Evolutionary conservation across 345 rosid genomes (phyloP).

Genomic region (Linum tenue): DNA sequence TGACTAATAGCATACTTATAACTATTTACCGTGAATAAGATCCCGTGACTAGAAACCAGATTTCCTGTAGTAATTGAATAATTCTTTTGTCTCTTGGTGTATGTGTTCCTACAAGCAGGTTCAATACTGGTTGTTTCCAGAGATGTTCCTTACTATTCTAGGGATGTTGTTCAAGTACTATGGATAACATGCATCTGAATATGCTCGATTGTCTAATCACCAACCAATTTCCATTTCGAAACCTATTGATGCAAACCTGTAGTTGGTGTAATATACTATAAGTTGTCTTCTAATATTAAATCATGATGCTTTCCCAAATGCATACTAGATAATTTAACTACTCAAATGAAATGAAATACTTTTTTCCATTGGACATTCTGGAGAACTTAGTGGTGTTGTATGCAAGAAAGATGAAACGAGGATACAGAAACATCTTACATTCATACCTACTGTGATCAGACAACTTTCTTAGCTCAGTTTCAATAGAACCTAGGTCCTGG

Average conservation of each 20-base stretch:
- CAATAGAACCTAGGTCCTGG: background rate
- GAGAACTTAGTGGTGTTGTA: background rate
- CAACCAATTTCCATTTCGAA: background rate
- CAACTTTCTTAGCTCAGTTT: background rate
- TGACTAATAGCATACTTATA: too few species aligned
- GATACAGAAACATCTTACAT: background rate
- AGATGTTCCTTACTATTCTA: conserved; percentile 93
- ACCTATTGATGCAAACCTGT: too few species aligned
- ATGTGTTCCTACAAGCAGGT: conserved; percentile 30
- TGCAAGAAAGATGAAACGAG: too few species aligned
- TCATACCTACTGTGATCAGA: background rate
- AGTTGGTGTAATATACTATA: background rate
- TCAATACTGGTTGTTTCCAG: conserved; percentile 97
- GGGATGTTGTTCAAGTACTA: conserved; percentile 86
- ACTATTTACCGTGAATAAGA: too few species aligned
- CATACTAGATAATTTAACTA: too few species aligned
- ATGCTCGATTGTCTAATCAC: background rate
- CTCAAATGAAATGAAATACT: too few species aligned
- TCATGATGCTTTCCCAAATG: background rate
- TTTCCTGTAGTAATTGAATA: too few species aligned
- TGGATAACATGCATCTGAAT: background rate
- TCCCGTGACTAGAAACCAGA: too few species aligned
- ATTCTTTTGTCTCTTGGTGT: background rate
- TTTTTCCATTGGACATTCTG: too few species aligned
- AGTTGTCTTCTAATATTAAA: background rate